phyloP scores from a whole-genome alignment of 2,329 filamentous ascomycete genomes.

The Fusarium sublunatum region DNA sequence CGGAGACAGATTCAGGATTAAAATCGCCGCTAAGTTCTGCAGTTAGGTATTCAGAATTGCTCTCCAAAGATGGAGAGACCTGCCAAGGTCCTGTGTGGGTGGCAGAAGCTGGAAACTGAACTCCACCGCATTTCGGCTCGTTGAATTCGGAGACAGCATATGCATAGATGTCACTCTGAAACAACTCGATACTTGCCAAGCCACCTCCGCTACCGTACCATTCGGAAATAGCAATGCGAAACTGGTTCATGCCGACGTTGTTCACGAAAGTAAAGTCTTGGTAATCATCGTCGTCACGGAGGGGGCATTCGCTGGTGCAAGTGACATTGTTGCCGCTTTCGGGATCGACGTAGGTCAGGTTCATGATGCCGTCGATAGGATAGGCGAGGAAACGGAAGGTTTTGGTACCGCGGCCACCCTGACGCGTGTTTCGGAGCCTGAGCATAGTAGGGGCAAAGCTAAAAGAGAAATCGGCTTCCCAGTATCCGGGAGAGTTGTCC shows the following conservation, averaged over 20 bases:
- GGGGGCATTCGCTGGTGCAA: constrained; percentile 87
- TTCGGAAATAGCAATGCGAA: constrained; percentile 85
- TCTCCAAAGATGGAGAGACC: constrained; percentile 73
- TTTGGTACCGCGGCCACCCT: constrained; percentile 86
- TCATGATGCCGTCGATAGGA: constrained; percentile 93
- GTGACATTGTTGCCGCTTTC: constrained; percentile 72
- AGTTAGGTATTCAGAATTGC: constrained; percentile 80
- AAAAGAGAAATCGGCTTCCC: constrained; percentile 85
- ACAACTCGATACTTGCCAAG: constrained; percentile 86
- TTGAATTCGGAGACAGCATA: constrained; percentile 92
- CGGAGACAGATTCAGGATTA: constrained; percentile 69
- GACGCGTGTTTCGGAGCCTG: constrained; percentile 86
- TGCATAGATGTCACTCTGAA: constrained; percentile 83
- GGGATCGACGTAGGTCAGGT: constrained; percentile 89
- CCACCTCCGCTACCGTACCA: constrained; percentile 91
- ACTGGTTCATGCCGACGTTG: constrained; percentile 84
- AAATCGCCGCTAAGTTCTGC: constrained; percentile 69
- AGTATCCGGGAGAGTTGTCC: constrained; percentile 81
- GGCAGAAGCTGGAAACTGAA: constrained; percentile 71
- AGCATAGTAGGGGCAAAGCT: constrained; percentile 89
- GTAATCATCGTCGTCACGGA: constrained; percentile 76
- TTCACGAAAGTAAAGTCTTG: constrained; percentile 96
- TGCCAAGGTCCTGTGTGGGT: constrained; percentile 80
- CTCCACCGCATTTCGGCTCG: constrained; percentile 80
- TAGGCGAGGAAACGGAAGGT: constrained; percentile 88